These are phyloP conservation scores for Aspergillus funiculosus DNA, from an alignment of 495 filamentous ascomycete species.

Conservation along the genomic window DNA sequence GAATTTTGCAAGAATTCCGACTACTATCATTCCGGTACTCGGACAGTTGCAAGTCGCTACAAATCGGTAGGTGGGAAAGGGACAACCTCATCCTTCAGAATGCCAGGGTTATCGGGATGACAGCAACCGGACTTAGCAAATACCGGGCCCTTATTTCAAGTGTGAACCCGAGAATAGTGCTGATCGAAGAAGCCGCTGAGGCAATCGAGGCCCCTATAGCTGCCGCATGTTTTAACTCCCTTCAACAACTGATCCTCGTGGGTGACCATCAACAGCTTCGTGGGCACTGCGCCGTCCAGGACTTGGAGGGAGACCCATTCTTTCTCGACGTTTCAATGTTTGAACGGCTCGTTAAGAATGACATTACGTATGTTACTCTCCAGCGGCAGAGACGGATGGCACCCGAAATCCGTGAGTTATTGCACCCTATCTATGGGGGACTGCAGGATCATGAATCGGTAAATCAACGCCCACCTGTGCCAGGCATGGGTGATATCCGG, in stretches of 20 bases:
- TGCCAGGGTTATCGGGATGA: conserved; percentile 64
- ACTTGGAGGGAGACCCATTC: conserved; percentile 52
- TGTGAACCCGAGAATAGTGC: conserved; percentile 57
- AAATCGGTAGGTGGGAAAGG: conserved; percentile 53
- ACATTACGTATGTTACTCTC: conserved; percentile 56
- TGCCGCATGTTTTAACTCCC: conserved; percentile 57
- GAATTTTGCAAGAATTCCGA: conserved; percentile 40
- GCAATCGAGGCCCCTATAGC: conserved; percentile 61
- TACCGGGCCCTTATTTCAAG: conserved; percentile 69
- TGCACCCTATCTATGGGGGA: conserved; percentile 61
- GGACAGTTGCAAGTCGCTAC: conserved; percentile 30
- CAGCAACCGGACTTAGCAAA: conserved; percentile 82
- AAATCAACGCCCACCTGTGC: conserved; percentile 51
- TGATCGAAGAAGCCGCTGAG: conserved; percentile 76
- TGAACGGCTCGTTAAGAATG: conserved; percentile 69
- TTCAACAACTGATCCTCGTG: conserved; percentile 70
- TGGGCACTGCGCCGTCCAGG: conserved; percentile 51
- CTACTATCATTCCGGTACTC: conserved; percentile 39
- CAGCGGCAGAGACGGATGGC: conserved; percentile 65
- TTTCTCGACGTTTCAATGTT: conserved; percentile 65
- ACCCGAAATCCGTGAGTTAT: conserved; percentile 58
- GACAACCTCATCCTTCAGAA: conserved; percentile 44
- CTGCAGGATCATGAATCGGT: conserved; percentile 69
- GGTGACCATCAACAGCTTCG: conserved; percentile 73
- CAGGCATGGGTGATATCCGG: conserved; percentile 70